Base-by-base conservation (phyloP, 768 basidiomycete genomes). In the Leccinum imitatum region DNA sequence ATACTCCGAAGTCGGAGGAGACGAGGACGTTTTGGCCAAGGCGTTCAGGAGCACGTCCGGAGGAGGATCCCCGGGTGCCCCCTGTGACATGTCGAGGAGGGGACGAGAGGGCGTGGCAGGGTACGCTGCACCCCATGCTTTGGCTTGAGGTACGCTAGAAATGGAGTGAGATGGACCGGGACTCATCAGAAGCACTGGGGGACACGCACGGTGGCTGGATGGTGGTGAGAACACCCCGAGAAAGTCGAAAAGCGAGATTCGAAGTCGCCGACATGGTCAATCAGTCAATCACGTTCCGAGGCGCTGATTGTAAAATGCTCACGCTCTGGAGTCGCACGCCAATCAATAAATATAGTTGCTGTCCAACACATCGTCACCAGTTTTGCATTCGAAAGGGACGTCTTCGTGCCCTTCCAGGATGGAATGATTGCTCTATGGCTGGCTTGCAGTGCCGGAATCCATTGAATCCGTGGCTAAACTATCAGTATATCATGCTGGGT, bases 81-180 rank as follows among this genome's bases (percentile, higher is more conserved):
- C 88, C 72, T 92, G 90, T 1, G 87, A 86, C 78, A 91, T 85
- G 65, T 84, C 81, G n/a, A 92, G 78, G 2, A 91, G 73, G 0
- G 84, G 85, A 9, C 78, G 76, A 23, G 59, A 67, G 0, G 76
- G 67, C 0, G 80, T 78, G 0, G 79, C 67, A 5, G 63, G 63
- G 69, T 84, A 87, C 13, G 72, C 65, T 21, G 67, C 63, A 1
- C 77, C 82, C 87, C 87, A 89, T 75, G 77, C 75, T 56, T 84
- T 81, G 15, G 84, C 86, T 35, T 76, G 76, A 1, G 85, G 81
- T 51, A 88, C 85, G 14, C 86, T 86, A 65, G 8, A 44, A 37
- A 15, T 0, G 11, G 3, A 35, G 13, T 23, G 21, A 23, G n/a
- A 6, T 21, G 47, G 0, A 30, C 30, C 0, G 30, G 30, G 6